A percentile compares a stretch with the other conserved stretches of the same genome.
phyloP scores from a whole-genome alignment of 1,284 basidiomycete species.

The Puccinia triticina region DNA sequence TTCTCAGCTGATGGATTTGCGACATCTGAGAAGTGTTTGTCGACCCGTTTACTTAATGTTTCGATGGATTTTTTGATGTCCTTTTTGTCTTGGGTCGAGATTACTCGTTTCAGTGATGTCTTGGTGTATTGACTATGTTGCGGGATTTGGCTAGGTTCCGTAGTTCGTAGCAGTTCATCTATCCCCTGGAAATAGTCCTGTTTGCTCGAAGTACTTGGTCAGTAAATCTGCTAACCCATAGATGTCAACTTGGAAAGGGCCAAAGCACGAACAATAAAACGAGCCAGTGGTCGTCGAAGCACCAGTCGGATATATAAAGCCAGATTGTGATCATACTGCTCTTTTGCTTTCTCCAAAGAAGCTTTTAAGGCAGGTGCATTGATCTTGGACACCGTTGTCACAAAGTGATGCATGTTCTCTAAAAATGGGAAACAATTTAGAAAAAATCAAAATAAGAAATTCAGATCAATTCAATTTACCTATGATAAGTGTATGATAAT shows the following conservation, averaged over 20 bases:
- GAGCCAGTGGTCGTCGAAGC: conserved; percentile 79
- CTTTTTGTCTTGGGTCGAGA: conserved; percentile 83
- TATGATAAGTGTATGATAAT: conserved; percentile 92
- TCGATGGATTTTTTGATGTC: conserved; percentile 84
- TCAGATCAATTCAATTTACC: conserved; percentile 66
- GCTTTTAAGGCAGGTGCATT: conserved; percentile 67
- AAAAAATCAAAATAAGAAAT: conserved; percentile 5
- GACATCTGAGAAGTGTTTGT: conserved; percentile 82
- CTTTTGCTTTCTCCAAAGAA: conserved; percentile 75
- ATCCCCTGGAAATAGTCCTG: conserved; percentile 94
- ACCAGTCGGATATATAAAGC: conserved; percentile 82
- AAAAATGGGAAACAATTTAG: conserved; percentile 17
- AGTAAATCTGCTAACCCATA: not conserved
- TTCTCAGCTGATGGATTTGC: conserved; percentile 67
- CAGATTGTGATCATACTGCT: conserved; percentile 84
- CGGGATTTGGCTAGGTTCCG: conserved; percentile 76
- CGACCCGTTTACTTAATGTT: conserved; percentile 82
- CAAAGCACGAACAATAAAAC: conserved; percentile 73
- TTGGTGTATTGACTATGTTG: conserved; percentile 77
- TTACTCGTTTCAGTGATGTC: conserved; percentile 75
- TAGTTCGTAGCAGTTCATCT: conserved; percentile 79
- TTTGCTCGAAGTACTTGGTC: not conserved
- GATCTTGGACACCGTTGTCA: conserved; percentile 74
- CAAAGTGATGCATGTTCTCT: conserved; percentile 97
- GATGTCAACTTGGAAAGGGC: not conserved